These are phyloP conservation scores for Pythium dissotocum DNA, from an alignment of 352 stramenopile genomes.

Conservation along the genomic window DNA sequence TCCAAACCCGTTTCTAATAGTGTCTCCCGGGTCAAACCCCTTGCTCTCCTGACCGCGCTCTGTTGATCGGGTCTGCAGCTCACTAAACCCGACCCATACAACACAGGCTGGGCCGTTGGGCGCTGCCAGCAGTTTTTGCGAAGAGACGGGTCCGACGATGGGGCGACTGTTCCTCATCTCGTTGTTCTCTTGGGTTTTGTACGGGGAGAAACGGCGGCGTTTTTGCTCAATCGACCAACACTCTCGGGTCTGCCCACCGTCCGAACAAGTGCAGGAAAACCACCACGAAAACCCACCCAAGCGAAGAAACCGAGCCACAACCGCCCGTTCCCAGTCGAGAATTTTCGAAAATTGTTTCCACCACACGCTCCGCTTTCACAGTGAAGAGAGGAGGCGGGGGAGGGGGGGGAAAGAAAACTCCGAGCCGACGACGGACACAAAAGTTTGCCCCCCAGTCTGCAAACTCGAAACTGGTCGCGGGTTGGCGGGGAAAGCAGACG, in stretches of 20 bases:
- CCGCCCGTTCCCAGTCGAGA: slow-evolving; percentile 28
- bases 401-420: slow-evolving; percentile 9
- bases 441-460: slow-evolving; percentile 30
- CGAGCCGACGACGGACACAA: slow-evolving; percentile 25
- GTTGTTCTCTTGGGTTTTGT: slow-evolving; percentile 8
- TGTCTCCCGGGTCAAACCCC: not conserved
- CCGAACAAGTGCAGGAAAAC: not conserved
- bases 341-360: slow-evolving; percentile 35
- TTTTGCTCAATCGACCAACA: slow-evolving; percentile 16
- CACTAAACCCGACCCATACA: not conserved
- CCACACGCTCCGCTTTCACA: slow-evolving; percentile 17
- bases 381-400: not conserved
- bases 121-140: slow-evolving; percentile 1
- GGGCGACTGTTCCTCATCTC: not conserved
- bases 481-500: slow-evolving; percentile 4
- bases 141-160: slow-evolving; percentile 12
- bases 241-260: slow-evolving; percentile 6
- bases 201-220: slow-evolving; percentile 10
- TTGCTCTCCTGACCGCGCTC: no score
- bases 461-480: not conserved
- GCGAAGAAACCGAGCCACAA: slow-evolving; percentile 8
- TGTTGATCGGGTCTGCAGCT: no score
- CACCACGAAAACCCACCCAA: not conserved
- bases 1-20: not conserved
- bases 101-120: not conserved